Evolutionary conservation across 768 basidiomycete genomes (phyloP).

Genomic region (Nevesoporus exiguus): DNA sequence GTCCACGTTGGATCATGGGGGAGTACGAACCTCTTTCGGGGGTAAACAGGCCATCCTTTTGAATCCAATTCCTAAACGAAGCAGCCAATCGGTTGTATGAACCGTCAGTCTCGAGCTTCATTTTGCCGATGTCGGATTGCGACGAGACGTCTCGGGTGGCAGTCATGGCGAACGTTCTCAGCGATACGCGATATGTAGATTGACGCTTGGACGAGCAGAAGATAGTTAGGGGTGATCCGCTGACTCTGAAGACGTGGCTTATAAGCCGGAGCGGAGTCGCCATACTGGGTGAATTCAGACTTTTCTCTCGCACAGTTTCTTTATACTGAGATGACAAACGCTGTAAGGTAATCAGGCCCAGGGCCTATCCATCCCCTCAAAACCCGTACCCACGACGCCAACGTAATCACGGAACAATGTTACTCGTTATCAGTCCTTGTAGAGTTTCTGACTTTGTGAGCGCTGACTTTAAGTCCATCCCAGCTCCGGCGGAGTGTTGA

Average conservation of each 20-base stretch:
- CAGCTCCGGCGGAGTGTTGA: no score
- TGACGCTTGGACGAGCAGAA: neutral
- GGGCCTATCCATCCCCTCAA: no score
- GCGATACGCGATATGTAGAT: neutral
- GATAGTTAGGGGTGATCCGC: slow-evolving; percentile 5
- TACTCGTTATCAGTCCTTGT: no score
- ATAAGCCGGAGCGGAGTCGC: slow-evolving; percentile 2
- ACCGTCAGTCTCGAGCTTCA: slow-evolving; percentile 56
- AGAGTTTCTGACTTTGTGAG: no score
- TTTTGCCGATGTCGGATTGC: slow-evolving; percentile 53
- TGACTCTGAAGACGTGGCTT: slow-evolving; percentile 3
- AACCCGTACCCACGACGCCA: no score
- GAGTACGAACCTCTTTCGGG: slow-evolving; percentile 69
- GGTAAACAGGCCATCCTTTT: slow-evolving; percentile 56
- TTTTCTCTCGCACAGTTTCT: neutral
- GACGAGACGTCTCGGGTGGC: slow-evolving; percentile 30
- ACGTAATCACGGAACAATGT: no score
- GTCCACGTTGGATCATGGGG: neutral
- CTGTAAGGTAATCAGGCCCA: neutral
- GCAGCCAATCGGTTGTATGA: slow-evolving; percentile 57
- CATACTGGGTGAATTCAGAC: slow-evolving; percentile 16
- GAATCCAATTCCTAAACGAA: slow-evolving; percentile 54
- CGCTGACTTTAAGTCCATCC: no score
- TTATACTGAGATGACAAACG: neutral
- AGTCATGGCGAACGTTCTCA: slow-evolving; percentile 25